Percentiles rank a stretch among this genome's conserved stretches.
These are phyloP conservation scores for Lactarius indigo DNA, from an alignment of 768 basidiomycete genomes.

Conservation along the genomic window DNA sequence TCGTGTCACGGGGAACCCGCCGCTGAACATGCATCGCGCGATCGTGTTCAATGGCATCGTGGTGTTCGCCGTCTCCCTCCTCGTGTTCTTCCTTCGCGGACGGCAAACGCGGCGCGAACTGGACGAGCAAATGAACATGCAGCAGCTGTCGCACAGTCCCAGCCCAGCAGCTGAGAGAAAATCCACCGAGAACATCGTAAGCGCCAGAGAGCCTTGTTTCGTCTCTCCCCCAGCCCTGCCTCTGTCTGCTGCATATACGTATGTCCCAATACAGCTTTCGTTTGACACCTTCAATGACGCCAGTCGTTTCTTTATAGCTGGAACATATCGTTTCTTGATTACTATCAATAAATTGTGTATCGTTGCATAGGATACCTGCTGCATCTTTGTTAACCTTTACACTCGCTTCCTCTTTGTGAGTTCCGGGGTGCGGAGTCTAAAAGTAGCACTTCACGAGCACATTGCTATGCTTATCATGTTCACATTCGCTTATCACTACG, in stretches of 20 bases:
- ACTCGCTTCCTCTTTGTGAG: not conserved
- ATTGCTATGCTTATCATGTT: not conserved
- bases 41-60: conserved; percentile 64
- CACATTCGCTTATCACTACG: not conserved
- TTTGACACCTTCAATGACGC: not conserved
- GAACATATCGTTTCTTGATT: not conserved
- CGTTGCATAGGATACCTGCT: too few species aligned
- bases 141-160: not conserved
- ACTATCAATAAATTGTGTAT: not conserved
- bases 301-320: not conserved
- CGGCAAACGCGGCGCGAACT: conserved; percentile 57
- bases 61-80: conserved; percentile 37
- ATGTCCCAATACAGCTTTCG: not conserved
- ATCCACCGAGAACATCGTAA: not conserved
- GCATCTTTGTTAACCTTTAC: too few species aligned
- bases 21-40: conserved; percentile 66
- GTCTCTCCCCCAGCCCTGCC: not conserved
- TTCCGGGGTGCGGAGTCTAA: not conserved
- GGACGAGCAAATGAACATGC: conserved; percentile 51
- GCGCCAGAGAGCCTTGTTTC: not conserved
- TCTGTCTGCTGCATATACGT: not conserved
- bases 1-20: conserved; percentile 51
- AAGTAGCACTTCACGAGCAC: not conserved
- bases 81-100: conserved; percentile 54
- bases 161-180: not conserved